A percentile compares a stretch with the other conserved stretches of the same genome.
Conservation (phyloP, 768 basidiomycete genomes). For the Candolleomyces efflorescens region DNA sequence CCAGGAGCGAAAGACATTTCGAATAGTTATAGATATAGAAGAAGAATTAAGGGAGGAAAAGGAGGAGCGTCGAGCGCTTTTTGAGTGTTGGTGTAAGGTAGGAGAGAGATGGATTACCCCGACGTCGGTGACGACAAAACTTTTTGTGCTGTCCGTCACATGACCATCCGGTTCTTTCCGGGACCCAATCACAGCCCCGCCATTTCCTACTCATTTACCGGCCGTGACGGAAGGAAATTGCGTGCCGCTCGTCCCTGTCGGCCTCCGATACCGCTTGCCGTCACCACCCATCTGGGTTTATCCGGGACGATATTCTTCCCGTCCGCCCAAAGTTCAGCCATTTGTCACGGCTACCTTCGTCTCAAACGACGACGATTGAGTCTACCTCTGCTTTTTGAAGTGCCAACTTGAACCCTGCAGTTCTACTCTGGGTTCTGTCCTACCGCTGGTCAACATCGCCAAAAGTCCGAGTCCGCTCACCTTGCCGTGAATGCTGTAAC, state of each 20-base stretch:
- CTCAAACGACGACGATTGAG: too few species aligned
- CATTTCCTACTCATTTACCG: slow-evolving; percentile 5
- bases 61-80: slow-evolving; percentile 13
- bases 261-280: too few species aligned
- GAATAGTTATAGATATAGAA: slow-evolving; percentile 20
- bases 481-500: too few species aligned
- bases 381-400: too few species aligned
- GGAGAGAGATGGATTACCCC: slow-evolving; percentile 8
- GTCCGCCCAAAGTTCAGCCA: too few species aligned
- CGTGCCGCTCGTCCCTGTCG: background rate
- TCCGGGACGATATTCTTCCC: too few species aligned
- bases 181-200: slow-evolving; percentile 21
- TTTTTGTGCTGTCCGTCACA: slow-evolving; percentile 22
- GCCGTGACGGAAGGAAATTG: background rate
- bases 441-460: too few species aligned
- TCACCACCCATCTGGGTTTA: too few species aligned
- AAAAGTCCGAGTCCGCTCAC: too few species aligned
- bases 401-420: too few species aligned
- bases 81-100: slow-evolving; percentile 12
- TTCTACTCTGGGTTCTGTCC: too few species aligned
- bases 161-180: slow-evolving; percentile 30
- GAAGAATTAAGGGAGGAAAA: slow-evolving; percentile 11
- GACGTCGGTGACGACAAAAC: slow-evolving; percentile 12
- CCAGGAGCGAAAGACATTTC: slow-evolving; percentile 40
- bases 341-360: too few species aligned